A percentile compares a stretch with the other conserved stretches of the same genome.
These are phyloP conservation scores for Xylariales sp. DNA, from an alignment of 2,329 filamentous ascomycete genomes.

Conservation along the genomic window DNA sequence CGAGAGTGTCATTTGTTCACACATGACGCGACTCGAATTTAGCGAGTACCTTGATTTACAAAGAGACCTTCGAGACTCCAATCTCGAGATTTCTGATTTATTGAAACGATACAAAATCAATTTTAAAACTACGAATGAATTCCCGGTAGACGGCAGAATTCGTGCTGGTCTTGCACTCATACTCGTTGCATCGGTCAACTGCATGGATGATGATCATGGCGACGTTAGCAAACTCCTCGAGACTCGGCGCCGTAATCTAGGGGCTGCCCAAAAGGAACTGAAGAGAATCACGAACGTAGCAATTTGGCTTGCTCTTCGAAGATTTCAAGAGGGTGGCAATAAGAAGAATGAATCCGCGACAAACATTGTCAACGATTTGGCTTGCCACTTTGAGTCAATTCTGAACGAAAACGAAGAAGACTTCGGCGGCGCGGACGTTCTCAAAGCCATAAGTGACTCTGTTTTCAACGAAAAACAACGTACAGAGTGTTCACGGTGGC, in stretches of 20 bases:
- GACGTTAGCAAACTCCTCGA: neutral
- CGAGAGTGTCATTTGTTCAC: conserved; percentile 46
- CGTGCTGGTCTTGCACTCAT: conserved; percentile 32
- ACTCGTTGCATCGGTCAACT: conserved; percentile 31
- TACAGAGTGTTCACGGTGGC: conserved; percentile 2
- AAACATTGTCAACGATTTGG: conserved; percentile 28
- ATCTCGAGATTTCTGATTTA: conserved; percentile 45
- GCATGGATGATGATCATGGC: neutral
- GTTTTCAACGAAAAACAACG: conserved; percentile 13
- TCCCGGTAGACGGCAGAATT: conserved; percentile 15
- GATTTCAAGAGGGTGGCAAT: conserved; percentile 15
- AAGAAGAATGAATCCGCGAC: conserved; percentile 35
- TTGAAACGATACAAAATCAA: conserved; percentile 21
- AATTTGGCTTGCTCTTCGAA: conserved; percentile 35
- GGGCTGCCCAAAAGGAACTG: conserved; percentile 12
- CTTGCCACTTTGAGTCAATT: conserved; percentile 27
- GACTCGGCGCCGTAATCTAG: conserved; percentile 10
- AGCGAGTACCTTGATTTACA: conserved; percentile 48
- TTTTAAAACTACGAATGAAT: neutral
- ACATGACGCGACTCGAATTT: conserved; percentile 42
- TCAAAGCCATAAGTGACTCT: conserved; percentile 24
- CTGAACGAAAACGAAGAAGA: conserved; percentile 11
- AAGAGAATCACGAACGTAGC: conserved; percentile 23
- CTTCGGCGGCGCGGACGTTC: conserved; percentile 31
- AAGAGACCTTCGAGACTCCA: conserved; percentile 45